These are phyloP conservation scores for Amphirosellinia nigrospora DNA, from an alignment of 495 filamentous ascomycete genomes.

Conservation along the genomic window DNA sequence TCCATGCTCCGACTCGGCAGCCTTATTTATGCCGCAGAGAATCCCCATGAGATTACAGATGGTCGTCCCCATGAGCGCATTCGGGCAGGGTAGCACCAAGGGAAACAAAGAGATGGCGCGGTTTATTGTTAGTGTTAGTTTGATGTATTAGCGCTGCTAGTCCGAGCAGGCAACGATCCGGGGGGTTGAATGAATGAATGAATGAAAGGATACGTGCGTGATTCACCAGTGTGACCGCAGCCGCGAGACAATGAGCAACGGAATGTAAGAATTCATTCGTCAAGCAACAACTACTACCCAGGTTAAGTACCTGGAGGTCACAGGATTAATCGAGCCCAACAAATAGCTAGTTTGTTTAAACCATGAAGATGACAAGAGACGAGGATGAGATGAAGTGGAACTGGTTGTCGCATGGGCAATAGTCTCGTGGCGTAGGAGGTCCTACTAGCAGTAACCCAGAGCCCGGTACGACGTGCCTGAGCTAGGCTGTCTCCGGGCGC, in stretches of 20 bases:
- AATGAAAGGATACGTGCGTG: neutral
- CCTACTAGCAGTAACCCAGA: no score
- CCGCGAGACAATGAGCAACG: neutral
- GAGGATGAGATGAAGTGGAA: slow-evolving; percentile 1
- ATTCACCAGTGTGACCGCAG: neutral
- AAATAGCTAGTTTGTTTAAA: neutral
- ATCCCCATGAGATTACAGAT: slow-evolving; percentile 27
- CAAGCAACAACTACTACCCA: neutral
- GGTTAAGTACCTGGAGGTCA: neutral
- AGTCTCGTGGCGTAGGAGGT: neutral
- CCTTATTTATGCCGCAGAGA: slow-evolving; percentile 31
- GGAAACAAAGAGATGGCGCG: slow-evolving; percentile 9
- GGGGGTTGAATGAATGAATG: neutral
- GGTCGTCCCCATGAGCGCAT: slow-evolving; percentile 27
- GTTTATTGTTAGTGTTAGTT: neutral
- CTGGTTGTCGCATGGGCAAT: slow-evolving; percentile 5
- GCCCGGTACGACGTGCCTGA: no score
- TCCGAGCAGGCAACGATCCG: neutral
- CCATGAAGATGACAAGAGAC: neutral
- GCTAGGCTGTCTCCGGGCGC: neutral
- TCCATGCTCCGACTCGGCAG: slow-evolving; percentile 28
- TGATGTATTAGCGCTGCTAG: neutral
- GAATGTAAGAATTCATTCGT: neutral
- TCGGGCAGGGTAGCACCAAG: neutral
- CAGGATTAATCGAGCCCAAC: neutral